phyloP scores from a whole-genome alignment of 192 early-diverging fungal species.

The Coemansia sp. region DNA sequence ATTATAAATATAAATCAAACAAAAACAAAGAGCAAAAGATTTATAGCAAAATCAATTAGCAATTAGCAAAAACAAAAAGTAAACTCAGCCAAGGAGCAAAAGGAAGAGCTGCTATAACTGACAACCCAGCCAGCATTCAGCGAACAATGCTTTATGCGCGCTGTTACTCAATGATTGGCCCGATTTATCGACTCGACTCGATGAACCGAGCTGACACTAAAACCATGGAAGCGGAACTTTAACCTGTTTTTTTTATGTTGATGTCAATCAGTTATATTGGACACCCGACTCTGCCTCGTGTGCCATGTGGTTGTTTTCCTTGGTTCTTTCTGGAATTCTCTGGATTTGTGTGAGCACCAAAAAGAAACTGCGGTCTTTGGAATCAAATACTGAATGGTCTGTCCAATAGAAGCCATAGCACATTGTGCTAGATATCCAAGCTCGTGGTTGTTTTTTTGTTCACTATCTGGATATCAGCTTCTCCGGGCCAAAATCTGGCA shows the following conservation, averaged over 20 bases:
- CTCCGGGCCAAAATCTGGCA: too few relatives aligned
- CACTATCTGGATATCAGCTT: not conserved
- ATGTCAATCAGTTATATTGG: not conserved
- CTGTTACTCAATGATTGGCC: not conserved
- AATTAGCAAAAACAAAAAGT: too few relatives aligned
- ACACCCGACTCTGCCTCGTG: not conserved
- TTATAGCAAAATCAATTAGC: too few relatives aligned
- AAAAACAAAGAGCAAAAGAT: not conserved
- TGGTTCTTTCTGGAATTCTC: not conserved
- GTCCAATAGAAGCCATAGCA: not conserved
- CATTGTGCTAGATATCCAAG: constrained; percentile 3
- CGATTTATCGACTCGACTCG: not conserved
- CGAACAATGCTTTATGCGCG: not conserved
- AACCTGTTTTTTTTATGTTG: not conserved
- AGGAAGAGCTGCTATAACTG: not conserved
- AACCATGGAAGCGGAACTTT: too few relatives aligned
- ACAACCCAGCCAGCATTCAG: too few relatives aligned
- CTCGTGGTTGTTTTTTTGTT: constrained; percentile 26
- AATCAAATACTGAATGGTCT: not conserved
- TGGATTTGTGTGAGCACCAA: not conserved
- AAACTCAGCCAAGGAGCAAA: not conserved
- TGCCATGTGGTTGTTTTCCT: not conserved
- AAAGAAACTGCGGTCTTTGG: not conserved
- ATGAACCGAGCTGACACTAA: not conserved
- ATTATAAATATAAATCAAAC: not conserved